Base-by-base conservation (phyloP, 1,284 basidiomycete species). In the Xerocomus amazonicus region DNA sequence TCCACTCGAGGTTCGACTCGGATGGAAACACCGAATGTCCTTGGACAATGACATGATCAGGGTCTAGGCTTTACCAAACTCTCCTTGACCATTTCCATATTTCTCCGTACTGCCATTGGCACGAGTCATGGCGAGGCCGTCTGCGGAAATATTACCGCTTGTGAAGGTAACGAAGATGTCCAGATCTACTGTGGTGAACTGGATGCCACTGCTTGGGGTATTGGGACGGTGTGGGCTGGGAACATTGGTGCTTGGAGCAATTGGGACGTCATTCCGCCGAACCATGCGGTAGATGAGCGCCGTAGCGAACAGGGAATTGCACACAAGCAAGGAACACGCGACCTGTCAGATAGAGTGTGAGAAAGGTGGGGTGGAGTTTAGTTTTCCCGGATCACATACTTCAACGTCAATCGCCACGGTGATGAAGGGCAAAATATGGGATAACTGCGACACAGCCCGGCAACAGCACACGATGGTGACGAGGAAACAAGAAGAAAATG, bases 261-360 rank as follows among this genome's bases (percentile, higher is more conserved):
- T 34, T n/a, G 28, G 14, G 7, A 17, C 12, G n/a, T 33, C 43
- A 6, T 43, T 48, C 26, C 33, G 50, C 16, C 23, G 52, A 14
- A 59, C 29, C 34, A 51, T 29, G 17, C 61, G 57, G 46, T 52
- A 60, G 29, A 52, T 16, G 28, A 51, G 44, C 26, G 36, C 47
- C 28, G 45, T 47, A 31, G 54, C 23, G 14, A 64, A 61, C 9
- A 64, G 40, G 1, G 56, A 54, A 44, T 62, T 67, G 17, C 59
- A 65, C 23, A 57, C 57, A 19, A 65, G 47, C 5, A 67, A 39
- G 23, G 60, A 61, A 32, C 50, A 56, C 9, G 52, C 50, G 6
- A 47, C 45, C 61, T 67, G 43, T 51, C 26, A 19, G 36, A 31
- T 28, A 37, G 31, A 23, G 28, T 50, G 36, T 50, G 44, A 56